Percentiles rank a stretch among this genome's conserved stretches.
Conservation (phyloP, 345 rosid genomes). For the Tarenaya hassleriana region DNA sequence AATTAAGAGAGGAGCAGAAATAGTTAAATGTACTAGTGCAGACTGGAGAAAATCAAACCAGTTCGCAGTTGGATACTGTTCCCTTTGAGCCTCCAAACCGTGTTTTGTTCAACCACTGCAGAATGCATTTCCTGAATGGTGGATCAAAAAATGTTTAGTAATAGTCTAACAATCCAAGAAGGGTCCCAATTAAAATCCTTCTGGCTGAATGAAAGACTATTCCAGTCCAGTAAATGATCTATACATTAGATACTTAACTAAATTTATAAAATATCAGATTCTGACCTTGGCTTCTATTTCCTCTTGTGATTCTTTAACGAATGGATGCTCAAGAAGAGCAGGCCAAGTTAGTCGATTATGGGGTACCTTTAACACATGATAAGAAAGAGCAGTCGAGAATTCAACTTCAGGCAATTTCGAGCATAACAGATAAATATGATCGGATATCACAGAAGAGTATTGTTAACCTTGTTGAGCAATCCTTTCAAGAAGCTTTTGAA, state of each 20-base stretch:
- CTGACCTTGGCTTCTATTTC: slow-evolving; percentile 70
- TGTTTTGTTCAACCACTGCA: slow-evolving; percentile 34
- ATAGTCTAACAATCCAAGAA: slow-evolving; percentile 14
- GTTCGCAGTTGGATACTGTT: slow-evolving; percentile 34
- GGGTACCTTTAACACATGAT: slow-evolving; percentile 54
- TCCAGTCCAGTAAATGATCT: slow-evolving; percentile 6
- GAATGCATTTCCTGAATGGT: slow-evolving; percentile 43
- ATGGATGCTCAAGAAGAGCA: slow-evolving; percentile 89
- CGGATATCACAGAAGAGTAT: no score
- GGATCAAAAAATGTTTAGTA: slow-evolving; percentile 19
- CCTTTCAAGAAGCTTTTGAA: slow-evolving; percentile 92
- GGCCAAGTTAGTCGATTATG: slow-evolving; percentile 95
- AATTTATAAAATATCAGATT: slow-evolving; percentile 10
- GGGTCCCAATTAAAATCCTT: slow-evolving; percentile 10
- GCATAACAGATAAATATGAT: background rate
- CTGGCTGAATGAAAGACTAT: slow-evolving; percentile 4
- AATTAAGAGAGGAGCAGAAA: slow-evolving; percentile 15
- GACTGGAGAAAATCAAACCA: slow-evolving; percentile 36
- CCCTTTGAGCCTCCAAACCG: slow-evolving; percentile 42
- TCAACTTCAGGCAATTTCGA: slow-evolving; percentile 5
- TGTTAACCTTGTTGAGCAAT: slow-evolving; percentile 86
- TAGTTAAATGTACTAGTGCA: slow-evolving; percentile 15
- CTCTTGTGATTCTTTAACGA: slow-evolving; percentile 62
- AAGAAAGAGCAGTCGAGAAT: slow-evolving; percentile 9
- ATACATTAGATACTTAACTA: slow-evolving; percentile 16